A percentile compares a stretch with the other conserved stretches of the same genome.
Evolutionary conservation across 2,329 filamentous ascomycete species (phyloP).

Genomic region (Didymella lethalis): DNA sequence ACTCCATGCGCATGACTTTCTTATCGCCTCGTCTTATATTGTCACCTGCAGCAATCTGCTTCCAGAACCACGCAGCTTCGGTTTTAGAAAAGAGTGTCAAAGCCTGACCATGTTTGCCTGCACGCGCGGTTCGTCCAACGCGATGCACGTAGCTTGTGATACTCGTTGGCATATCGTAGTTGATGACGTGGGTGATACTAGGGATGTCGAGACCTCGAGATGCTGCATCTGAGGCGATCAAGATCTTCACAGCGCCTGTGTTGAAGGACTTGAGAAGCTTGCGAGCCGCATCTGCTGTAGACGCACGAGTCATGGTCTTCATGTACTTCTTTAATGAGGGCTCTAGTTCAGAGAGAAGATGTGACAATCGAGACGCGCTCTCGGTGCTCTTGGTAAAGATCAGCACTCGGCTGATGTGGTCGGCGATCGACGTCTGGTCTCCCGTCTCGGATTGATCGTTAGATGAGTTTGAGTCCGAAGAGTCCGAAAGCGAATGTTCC

Average conservation of each 20-base stretch:
- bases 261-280: conserved; percentile 74
- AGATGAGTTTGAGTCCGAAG: conserved; percentile 24
- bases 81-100: conserved; percentile 86
- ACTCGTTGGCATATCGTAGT: conserved; percentile 89
- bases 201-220: conserved; percentile 87
- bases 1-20: conserved; percentile 57
- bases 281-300: conserved; percentile 73
- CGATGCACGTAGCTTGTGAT: conserved; percentile 88
- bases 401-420: conserved; percentile 60
- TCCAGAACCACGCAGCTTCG: conserved; percentile 93
- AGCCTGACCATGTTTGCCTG: conserved; percentile 75
- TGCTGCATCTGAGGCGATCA: conserved; percentile 93
- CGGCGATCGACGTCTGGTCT: conserved; percentile 22
- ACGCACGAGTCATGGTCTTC: conserved; percentile 78
- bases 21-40: conserved; percentile 58
- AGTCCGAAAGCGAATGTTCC: conserved; percentile 21
- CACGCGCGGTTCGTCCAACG: conserved; percentile 88
- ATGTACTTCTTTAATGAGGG: conserved; percentile 65
- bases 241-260: conserved; percentile 69
- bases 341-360: conserved; percentile 74
- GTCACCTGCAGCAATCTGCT: conserved; percentile 71
- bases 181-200: conserved; percentile 82
- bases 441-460: conserved; percentile 26
- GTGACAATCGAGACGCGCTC: conserved; percentile 82
- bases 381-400: conserved; percentile 94